These are phyloP conservation scores for Cladophialophora immunda DNA, from an alignment of 2,329 filamentous ascomycete genomes.

Conservation along the genomic window DNA sequence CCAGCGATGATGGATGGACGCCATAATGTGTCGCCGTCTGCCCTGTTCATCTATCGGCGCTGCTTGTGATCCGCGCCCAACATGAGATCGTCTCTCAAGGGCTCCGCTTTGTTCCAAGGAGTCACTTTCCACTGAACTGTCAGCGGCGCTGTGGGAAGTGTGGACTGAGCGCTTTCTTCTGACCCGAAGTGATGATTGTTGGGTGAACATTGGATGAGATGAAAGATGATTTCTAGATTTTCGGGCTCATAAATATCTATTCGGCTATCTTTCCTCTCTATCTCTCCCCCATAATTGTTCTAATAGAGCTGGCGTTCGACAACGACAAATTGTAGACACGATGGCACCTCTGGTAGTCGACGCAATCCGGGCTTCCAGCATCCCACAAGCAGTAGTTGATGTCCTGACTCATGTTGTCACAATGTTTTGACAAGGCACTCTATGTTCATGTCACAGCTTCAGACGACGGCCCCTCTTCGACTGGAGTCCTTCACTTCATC, in stretches of 20 bases:
- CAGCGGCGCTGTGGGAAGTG: not conserved
- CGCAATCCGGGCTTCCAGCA: constrained; percentile 3
- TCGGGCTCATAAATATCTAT: not conserved
- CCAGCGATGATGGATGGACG: not conserved
- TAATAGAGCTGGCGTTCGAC: not conserved
- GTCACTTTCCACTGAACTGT: not conserved
- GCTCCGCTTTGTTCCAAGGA: not conserved
- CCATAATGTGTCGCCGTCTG: not conserved
- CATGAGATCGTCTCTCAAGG: not conserved
- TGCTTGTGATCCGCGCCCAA: not conserved
- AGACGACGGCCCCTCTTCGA: not conserved
- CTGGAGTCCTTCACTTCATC: not conserved
- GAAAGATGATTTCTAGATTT: not conserved
- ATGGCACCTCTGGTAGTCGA: not conserved
- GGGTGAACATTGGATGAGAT: not conserved
- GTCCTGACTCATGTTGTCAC: not conserved
- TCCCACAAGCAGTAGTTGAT: constrained; percentile 1
- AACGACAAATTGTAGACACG: not conserved
- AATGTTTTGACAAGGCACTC: not conserved
- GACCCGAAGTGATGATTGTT: not conserved
- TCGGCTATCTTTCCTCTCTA: not conserved
- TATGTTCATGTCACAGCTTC: not conserved
- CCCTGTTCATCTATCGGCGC: not conserved
- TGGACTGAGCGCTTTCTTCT: not conserved
- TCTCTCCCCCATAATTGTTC: not conserved